A percentile compares a stretch with the other conserved stretches of the same genome.
phyloP scores from a whole-genome alignment of 257 asterid genomes.

The Knoxia roxburghii region DNA sequence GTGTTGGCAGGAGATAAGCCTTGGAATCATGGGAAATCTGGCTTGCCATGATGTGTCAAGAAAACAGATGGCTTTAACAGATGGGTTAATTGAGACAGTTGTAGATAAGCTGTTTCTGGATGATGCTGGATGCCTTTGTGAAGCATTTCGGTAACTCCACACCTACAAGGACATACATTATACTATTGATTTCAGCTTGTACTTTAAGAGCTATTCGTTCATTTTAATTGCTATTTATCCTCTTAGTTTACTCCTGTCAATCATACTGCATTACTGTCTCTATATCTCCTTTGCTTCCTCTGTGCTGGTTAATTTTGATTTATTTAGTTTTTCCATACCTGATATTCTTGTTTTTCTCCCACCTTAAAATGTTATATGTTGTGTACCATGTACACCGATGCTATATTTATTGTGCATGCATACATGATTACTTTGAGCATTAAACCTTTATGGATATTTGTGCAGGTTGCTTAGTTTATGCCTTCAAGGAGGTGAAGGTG shows the following conservation, averaged over 20 bases:
- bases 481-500: slow-evolving; percentile 64
- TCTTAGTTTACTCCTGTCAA: background rate
- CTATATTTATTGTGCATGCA: background rate
- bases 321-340: background rate
- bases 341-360: background rate
- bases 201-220: background rate
- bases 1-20: slow-evolving; percentile 72
- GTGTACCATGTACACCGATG: background rate
- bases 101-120: slow-evolving; percentile 69
- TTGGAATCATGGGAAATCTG: slow-evolving; percentile 87
- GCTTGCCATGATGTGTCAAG: slow-evolving; percentile 80
- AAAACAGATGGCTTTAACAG: slow-evolving; percentile 44
- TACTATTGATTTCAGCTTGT: background rate
- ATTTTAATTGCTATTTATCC: background rate
- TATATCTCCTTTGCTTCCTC: background rate
- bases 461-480: slow-evolving; percentile 68
- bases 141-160: slow-evolving; percentile 57
- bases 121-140: slow-evolving; percentile 87
- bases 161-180: background rate
- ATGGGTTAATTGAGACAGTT: slow-evolving; percentile 55
- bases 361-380: background rate
- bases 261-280: background rate
- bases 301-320: background rate
- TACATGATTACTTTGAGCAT: slow-evolving; percentile 1
- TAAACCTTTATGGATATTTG: slow-evolving; percentile 24